A percentile compares a stretch with the other conserved stretches of the same genome.
Conservation (phyloP, 2,329 filamentous ascomycete genomes). For the Trichoderma sp. region DNA sequence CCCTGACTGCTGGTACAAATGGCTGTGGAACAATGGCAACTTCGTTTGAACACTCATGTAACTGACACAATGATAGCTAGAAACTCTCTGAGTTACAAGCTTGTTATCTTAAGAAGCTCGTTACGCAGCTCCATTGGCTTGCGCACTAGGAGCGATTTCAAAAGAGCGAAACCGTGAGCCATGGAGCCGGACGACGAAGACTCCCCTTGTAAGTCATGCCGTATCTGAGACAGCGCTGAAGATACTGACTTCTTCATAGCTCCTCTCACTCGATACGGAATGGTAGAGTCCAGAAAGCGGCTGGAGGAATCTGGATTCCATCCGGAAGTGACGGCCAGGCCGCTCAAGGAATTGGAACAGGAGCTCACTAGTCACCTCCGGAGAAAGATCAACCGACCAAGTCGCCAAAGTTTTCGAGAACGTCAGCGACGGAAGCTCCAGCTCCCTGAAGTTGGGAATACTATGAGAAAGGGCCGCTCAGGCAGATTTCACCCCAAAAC, state of each 20-base stretch:
- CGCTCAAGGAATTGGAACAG: constrained; percentile 19
- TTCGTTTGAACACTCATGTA: not conserved
- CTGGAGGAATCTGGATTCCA: constrained; percentile 30
- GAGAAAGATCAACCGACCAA: not conserved
- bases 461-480: no score
- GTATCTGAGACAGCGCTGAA: not conserved
- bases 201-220: not conserved
- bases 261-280: constrained; percentile 28
- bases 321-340: constrained; percentile 29
- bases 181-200: constrained; percentile 16
- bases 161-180: not conserved
- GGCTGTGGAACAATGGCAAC: not conserved
- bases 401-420: no score
- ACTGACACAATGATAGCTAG: not conserved
- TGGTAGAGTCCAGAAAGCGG: constrained; percentile 27
- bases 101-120: not conserved
- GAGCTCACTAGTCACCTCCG: not conserved
- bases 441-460: no score
- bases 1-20: not conserved
- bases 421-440: no score
- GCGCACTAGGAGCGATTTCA: not conserved
- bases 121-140: not conserved
- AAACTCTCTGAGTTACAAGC: not conserved
- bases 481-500: no score
- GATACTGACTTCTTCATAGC: not conserved